These are phyloP conservation scores for Spathaspora girioi DNA, from an alignment of 805 yeast genomes.

Conservation along the genomic window DNA sequence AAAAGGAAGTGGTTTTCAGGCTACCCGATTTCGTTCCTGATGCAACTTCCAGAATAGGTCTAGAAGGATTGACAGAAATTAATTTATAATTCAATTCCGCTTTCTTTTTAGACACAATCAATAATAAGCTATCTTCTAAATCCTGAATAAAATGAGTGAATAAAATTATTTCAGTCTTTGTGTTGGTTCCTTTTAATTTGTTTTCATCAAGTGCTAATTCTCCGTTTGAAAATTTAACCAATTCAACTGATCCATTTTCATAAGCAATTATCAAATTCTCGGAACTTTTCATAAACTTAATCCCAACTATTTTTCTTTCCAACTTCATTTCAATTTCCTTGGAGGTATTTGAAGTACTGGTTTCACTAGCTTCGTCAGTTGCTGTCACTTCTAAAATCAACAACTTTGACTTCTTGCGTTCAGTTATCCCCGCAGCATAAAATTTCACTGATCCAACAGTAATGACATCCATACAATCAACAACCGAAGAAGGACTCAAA, in stretches of 20 bases:
- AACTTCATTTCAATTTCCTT: slow-evolving; percentile 8
- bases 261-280: slow-evolving; percentile 19
- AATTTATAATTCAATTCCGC: slow-evolving; percentile 19
- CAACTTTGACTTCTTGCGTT: slow-evolving; percentile 26
- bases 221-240: slow-evolving; percentile 7
- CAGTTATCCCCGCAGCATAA: slow-evolving; percentile 39
- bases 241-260: slow-evolving; percentile 13
- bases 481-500: slow-evolving; percentile 43
- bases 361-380: slow-evolving; percentile 8
- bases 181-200: background rate
- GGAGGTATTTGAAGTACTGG: background rate
- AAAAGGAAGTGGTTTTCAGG: slow-evolving; percentile 9
- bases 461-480: slow-evolving; percentile 37
- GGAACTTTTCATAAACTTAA: slow-evolving; percentile 21
- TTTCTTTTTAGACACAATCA: slow-evolving; percentile 1
- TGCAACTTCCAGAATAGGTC: slow-evolving; percentile 20
- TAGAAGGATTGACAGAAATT: slow-evolving; percentile 18
- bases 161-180: slow-evolving; percentile 1
- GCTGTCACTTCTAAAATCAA: slow-evolving; percentile 16
- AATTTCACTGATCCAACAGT: slow-evolving; percentile 12
- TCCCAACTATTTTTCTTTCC: slow-evolving; percentile 8
- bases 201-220: slow-evolving; percentile 6
- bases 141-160: slow-evolving; percentile 7
- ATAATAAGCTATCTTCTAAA: slow-evolving; percentile 2
- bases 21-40: slow-evolving; percentile 5